These are phyloP conservation scores for Rhododendron ferrugineum DNA, from an alignment of 148 eudicot genomes.

Conservation along the genomic window DNA sequence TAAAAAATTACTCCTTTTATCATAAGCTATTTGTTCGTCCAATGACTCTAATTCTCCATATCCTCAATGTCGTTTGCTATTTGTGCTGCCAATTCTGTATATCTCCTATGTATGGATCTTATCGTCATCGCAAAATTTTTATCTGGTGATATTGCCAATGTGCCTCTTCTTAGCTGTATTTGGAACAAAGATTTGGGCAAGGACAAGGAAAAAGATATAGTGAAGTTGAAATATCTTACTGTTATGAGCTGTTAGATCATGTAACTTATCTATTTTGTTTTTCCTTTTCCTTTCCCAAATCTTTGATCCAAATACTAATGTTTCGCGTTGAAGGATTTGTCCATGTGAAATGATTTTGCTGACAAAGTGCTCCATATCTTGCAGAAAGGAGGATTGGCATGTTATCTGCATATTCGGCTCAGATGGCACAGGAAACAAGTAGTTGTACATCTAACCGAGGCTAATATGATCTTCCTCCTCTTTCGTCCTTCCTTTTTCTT, in stretches of 20 bases:
- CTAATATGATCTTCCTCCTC: constrained; percentile 23
- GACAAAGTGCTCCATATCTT: constrained; percentile 5
- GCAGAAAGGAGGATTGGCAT: constrained; percentile 54
- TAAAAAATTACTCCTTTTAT: not conserved
- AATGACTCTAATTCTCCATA: not conserved
- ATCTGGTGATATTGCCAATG: not conserved
- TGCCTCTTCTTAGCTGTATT: not conserved
- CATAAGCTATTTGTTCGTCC: not conserved
- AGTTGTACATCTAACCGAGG: constrained; percentile 61
- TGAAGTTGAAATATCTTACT: not conserved
- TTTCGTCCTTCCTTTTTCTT: not conserved
- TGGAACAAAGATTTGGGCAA: not conserved
- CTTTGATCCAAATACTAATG: not conserved
- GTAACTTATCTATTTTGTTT: not conserved
- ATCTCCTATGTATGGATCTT: not conserved
- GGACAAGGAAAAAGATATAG: not conserved
- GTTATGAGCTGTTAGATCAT: not conserved
- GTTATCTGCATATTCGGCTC: constrained; percentile 38
- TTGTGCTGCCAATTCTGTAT: not conserved
- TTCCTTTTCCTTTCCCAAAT: not conserved
- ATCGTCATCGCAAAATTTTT: not conserved
- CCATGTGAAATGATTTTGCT: constrained; percentile 1
- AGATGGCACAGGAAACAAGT: constrained; percentile 28
- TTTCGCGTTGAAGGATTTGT: no score
- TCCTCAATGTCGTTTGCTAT: not conserved